Evolutionary conservation across 2,329 filamentous ascomycete species (phyloP), one percentile per base, ranked within the genome.

Genomic region (Trichoderma sp.): DNA sequence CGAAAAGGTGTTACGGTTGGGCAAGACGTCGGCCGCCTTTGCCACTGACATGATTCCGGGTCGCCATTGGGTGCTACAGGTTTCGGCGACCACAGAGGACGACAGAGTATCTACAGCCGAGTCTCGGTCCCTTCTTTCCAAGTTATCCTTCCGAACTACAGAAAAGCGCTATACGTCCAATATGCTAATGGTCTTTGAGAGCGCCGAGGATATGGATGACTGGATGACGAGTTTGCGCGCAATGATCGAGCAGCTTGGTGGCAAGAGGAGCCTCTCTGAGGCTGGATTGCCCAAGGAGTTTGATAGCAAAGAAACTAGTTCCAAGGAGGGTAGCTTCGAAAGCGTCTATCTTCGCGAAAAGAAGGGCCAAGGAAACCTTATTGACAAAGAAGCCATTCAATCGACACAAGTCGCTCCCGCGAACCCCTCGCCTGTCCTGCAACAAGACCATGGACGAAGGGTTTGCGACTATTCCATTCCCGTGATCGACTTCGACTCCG

Each of bases 11-110:
- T 85, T 96, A 75, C 91, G 92, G 66, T 85, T 97, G 4, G 90
- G 91, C n/a, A 91, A 91, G 77, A 89, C 93, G 65, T 95, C 94
- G 3, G 93, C 93, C 12, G 94, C 93, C 6, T 96, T 95, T 82
- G 94, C 92, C 1, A 95, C 91, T 78, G 94, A 97, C 81, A 87
- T 93, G 16, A 94, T 96, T 74, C 93, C 93, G 3, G 94, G 94
- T 6, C 91, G 91, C 76, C 93, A 95, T 80, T 95, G 93, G 91
- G 94, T 96, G 6, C 83, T 96, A 16, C 93, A 95, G 78, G 90
- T 96, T 27, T 92, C 91, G 3, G 92, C 94, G 45, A 85, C 87
- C 9, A 90, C 91, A 75, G 91, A 92, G 67, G 83, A 89, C 3
- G 89, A 93, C 41, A 90, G 90, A 33, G 85, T 83, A 1, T 81